Base-by-base conservation (phyloP, 768 basidiomycete species). In the Termitomyces sp. region DNA sequence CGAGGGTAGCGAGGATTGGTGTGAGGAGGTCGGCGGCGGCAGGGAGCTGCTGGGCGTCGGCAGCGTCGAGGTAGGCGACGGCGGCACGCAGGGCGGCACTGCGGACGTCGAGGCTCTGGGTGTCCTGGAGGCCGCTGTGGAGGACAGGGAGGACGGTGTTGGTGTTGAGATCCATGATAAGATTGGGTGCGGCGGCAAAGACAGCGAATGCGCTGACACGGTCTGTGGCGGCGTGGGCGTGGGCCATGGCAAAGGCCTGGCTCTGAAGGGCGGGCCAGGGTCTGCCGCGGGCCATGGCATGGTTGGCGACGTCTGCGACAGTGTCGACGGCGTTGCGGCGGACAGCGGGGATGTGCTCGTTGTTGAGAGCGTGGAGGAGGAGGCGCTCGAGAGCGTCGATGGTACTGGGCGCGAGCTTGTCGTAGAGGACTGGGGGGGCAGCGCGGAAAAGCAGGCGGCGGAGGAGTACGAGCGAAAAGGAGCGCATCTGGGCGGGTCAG, bases 261-360 rank as follows among this genome's bases (percentile, higher is more conserved):
- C 81, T 82, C 65, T 92, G 90, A 1, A 92, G 74, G 2, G 86
- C 86, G 65, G 90, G 89, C 90, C 90, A 93, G 2, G 89, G 90
- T 9, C 88, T 71, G 0, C 90, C 91, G 2, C 89, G 79, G 16
- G 70, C 67, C 87, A 92, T 90, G 12, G 82, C 82, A 57, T 88
- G 82, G 55, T 86, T 87, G 6, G 90, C 86, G 29, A 92, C 72
- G 63, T 92, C 91, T 58, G 82, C 84, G 24, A 88, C 78, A 2
- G 90, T 88, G 64, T 92, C 90, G 14, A 88, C 86, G 3, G 83
- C 76, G 69, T 88, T 90, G 18, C 81, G 78, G 16, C 89, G 76
- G 13, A 91, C 88, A n/a, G 74, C 69, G 16, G 76, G 65, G 4
- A 78, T 69, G 0, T 76, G 76, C 63, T 92, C 90, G 54, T 86